phyloP scores from a whole-genome alignment of 78 protist genomes.

The Cavenderia fasciculata region DNA sequence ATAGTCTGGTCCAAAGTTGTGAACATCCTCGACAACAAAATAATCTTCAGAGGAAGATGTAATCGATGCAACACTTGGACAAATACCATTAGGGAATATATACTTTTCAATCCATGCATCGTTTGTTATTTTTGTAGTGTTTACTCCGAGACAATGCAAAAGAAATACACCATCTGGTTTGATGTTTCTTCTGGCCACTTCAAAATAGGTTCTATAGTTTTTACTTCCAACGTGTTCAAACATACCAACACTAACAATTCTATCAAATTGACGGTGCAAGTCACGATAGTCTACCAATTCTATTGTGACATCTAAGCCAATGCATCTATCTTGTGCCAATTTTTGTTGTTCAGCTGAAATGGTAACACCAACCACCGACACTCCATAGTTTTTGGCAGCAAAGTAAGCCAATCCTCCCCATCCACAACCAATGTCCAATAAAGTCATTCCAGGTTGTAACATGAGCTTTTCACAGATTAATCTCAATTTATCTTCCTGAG shows the following conservation, averaged over 20 bases:
- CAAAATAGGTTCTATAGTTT: neutral
- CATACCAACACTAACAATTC: constrained; percentile 1
- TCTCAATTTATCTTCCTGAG: neutral
- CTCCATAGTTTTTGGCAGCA: neutral
- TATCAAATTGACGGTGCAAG: neutral
- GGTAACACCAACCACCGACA: neutral
- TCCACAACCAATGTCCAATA: constrained; percentile 1
- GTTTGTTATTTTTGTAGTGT: no score
- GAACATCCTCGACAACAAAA: neutral
- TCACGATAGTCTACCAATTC: neutral
- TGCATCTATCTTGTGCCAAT: neutral
- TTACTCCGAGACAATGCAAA: neutral
- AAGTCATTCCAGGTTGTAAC: neutral
- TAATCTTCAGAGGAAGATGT: neutral
- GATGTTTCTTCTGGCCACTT: neutral
- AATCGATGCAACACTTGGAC: neutral
- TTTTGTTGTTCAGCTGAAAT: neutral
- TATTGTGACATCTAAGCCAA: neutral
- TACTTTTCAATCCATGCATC: neutral
- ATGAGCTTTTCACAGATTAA: neutral
- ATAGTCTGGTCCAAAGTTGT: neutral
- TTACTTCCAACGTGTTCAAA: neutral
- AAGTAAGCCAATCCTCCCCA: neutral
- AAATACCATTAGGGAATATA: neutral
- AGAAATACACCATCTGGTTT: neutral